Percentiles rank a stretch among this genome's conserved stretches.
These are phyloP conservation scores for Lanmaoa rubissima DNA, from an alignment of 768 basidiomycete genomes.

Conservation along the genomic window DNA sequence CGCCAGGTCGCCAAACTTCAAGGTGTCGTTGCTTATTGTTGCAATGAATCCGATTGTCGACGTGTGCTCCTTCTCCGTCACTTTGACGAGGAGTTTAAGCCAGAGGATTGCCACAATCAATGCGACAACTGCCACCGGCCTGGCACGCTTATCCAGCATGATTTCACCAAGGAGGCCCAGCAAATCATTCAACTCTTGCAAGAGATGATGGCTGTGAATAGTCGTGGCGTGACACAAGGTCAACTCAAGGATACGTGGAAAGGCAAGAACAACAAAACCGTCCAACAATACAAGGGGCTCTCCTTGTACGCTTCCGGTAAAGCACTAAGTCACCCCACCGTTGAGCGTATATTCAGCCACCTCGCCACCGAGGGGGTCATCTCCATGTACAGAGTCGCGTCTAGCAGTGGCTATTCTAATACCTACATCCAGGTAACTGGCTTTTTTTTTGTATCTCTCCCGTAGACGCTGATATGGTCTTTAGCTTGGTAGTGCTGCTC, in stretches of 20 bases:
- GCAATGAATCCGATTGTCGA: conserved; percentile 81
- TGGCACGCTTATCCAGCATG: conserved; percentile 42
- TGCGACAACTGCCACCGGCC: conserved; percentile 83
- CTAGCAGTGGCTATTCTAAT: conserved; percentile 46
- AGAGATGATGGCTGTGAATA: conserved; percentile 39
- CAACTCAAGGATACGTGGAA: conserved; percentile 63
- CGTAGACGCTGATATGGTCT: background rate
- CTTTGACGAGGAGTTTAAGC: conserved; percentile 81
- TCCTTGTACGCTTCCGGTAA: conserved; percentile 54
- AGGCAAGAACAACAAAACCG: conserved; percentile 51
- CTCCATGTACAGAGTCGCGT: conserved; percentile 42
- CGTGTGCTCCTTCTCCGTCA: conserved; percentile 85
- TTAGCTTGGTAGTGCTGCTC: conserved; percentile 21
- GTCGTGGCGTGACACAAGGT: conserved; percentile 52
- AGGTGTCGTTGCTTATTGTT: conserved; percentile 76
- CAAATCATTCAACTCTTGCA: conserved; percentile 59
- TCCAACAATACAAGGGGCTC: conserved; percentile 47
- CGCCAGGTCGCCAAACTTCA: conserved; percentile 64
- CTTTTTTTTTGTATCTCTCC: background rate
- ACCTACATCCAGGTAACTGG: conserved; percentile 51
- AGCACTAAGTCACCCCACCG: conserved; percentile 46
- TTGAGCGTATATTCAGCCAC: conserved; percentile 64
- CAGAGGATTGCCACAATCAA: conserved; percentile 55
- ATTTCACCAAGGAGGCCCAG: conserved; percentile 61
- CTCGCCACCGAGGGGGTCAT: conserved; percentile 53